Evolutionary conservation across 2,329 filamentous ascomycete genomes (phyloP).

Genomic region (Fusarium goolgardi): DNA sequence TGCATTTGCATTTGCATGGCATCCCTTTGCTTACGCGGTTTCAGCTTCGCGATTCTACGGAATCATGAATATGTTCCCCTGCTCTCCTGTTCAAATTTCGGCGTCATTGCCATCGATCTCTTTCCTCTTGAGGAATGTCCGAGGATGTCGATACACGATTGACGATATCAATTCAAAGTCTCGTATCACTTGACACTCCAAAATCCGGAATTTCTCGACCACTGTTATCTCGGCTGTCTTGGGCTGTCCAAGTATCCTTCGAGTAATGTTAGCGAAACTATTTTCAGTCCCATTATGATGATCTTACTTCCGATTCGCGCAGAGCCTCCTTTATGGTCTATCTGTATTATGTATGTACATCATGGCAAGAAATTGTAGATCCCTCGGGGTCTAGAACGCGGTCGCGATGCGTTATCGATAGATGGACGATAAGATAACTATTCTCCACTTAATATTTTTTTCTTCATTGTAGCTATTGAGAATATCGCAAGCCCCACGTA

Average conservation of each 20-base stretch:
- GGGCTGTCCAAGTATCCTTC: neutral
- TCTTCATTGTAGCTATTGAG: constrained; percentile 26
- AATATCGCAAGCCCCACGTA: constrained; percentile 40
- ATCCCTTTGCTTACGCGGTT: constrained; percentile 31
- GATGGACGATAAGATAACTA: constrained; percentile 15
- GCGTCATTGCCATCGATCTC: constrained; percentile 30
- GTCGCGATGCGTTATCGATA: constrained; percentile 42
- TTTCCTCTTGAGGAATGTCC: constrained; percentile 25
- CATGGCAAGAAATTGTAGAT: neutral
- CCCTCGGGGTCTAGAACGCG: constrained; percentile 8
- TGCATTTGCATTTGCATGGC: constrained; percentile 25
- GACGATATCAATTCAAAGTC: constrained; percentile 18
- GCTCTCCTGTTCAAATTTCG: constrained; percentile 11
- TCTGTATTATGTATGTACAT: neutral
- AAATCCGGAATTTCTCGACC: constrained; percentile 9
- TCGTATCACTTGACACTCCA: constrained; percentile 31
- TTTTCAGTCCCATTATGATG: constrained; percentile 1
- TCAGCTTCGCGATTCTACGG: constrained; percentile 35
- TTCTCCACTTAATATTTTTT: constrained; percentile 30
- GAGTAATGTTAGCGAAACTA: constrained; percentile 8
- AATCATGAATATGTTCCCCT: constrained; percentile 32
- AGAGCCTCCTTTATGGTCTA: neutral
- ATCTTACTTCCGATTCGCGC: constrained; percentile 24
- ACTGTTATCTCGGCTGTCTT: constrained; percentile 3
- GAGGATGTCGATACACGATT: constrained; percentile 9